Conservation (phyloP, 2,329 filamentous ascomycete species). For the Fusarium miscanthi region DNA sequence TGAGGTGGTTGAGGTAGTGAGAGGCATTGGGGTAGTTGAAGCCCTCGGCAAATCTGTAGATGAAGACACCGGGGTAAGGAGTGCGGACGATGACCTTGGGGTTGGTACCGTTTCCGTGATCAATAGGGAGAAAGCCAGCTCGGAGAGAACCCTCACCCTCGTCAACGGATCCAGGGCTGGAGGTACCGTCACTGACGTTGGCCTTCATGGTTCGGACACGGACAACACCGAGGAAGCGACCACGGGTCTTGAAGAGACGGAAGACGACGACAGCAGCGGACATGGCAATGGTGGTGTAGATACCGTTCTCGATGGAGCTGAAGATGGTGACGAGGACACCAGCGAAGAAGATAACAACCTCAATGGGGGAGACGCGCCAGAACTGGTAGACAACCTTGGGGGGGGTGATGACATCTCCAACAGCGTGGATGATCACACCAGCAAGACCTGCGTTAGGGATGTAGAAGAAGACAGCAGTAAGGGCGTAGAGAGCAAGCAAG, state of each 20-base stretch:
- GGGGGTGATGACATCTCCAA: constrained; percentile 85
- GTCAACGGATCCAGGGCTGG: constrained; percentile 50
- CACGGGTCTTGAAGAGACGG: constrained; percentile 81
- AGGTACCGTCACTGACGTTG: constrained; percentile 71
- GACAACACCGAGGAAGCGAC: constrained; percentile 81
- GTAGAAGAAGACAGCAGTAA: constrained; percentile 88
- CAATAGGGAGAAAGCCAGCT: constrained; percentile 59
- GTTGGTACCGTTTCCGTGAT: constrained; percentile 64
- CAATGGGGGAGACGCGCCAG: constrained; percentile 85
- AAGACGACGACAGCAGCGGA: constrained; percentile 79
- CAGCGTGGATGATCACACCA: constrained; percentile 90
- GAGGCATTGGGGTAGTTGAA: constrained; percentile 68
- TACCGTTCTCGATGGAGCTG: constrained; percentile 82
- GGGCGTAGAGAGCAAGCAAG: constrained; percentile 83
- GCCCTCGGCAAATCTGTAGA: constrained; percentile 66
- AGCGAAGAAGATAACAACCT: constrained; percentile 86
- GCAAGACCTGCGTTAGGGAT: constrained; percentile 82
- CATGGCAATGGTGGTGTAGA: constrained; percentile 81
- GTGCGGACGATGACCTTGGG: constrained; percentile 57
- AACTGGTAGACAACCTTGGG: constrained; percentile 88
- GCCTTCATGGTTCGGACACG: constrained; percentile 86
- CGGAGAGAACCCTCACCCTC: constrained; percentile 59
- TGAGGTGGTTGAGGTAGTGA: constrained; percentile 62
- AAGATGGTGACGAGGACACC: constrained; percentile 88
- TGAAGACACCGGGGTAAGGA: constrained; percentile 64